Percentiles rank a stretch among this genome's conserved stretches.
Evolutionary conservation across 768 basidiomycete genomes (phyloP).

Genomic region (Trametes elegans): DNA sequence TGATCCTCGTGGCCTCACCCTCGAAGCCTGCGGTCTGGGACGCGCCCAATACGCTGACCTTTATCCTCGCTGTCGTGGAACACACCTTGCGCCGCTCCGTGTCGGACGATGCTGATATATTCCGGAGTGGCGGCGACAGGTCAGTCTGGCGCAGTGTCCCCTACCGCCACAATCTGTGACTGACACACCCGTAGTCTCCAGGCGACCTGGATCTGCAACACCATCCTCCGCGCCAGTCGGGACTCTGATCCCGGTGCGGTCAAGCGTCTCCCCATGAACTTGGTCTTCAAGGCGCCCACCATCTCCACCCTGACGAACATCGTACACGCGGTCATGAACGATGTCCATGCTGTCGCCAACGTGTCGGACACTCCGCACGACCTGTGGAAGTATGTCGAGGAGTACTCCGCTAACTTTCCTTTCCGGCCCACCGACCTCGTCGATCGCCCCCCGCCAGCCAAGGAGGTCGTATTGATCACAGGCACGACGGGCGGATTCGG

Average conservation of each 20-base stretch:
- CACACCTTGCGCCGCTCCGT: conserved; percentile 31
- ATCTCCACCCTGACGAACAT: conserved; percentile 30
- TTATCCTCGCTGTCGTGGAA: conserved; percentile 34
- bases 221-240: conserved; percentile 30
- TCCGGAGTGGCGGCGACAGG: conserved; percentile 42
- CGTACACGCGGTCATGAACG: neutral
- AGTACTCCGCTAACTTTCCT: conserved; percentile 7
- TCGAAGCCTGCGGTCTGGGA: conserved; percentile 32
- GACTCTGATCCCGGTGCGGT: conserved; percentile 17
- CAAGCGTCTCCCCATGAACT: conserved; percentile 26
- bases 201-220: conserved; percentile 35
- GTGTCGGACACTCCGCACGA: neutral
- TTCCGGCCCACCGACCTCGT: neutral
- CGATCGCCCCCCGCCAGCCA: neutral
- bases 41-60: conserved; percentile 22
- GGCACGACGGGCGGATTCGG: conserved; percentile 37
- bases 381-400: conserved; percentile 8
- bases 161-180: too few species aligned
- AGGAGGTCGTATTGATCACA: conserved; percentile 32
- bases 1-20: conserved; percentile 33
- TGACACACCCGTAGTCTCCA: conserved; percentile 24
- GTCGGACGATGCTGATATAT: conserved; percentile 37
- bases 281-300: conserved; percentile 42
- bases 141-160: too few species aligned
- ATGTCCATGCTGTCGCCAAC: conserved; percentile 6